Percentiles rank a stretch among this genome's conserved stretches.
phyloP scores from a whole-genome alignment of 2,329 filamentous ascomycete genomes.

The Magnaporthiopsis rhizophila region DNA sequence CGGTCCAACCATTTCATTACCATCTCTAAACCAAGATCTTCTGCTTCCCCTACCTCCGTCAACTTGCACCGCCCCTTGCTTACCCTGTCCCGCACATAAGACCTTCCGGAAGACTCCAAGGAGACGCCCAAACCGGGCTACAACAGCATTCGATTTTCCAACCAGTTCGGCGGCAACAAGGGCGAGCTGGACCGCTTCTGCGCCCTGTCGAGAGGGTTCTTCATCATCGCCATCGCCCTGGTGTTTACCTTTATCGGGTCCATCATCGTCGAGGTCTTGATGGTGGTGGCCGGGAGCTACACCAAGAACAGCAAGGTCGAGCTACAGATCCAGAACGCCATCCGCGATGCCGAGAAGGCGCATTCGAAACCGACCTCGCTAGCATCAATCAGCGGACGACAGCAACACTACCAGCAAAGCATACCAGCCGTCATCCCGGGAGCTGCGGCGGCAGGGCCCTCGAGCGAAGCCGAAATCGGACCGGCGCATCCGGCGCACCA shows the following conservation, averaged over 20 bases:
- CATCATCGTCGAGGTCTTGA: constrained; percentile 16
- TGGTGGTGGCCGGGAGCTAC: background rate
- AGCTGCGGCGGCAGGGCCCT: too few relatives aligned
- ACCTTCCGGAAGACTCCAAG: constrained; percentile 4
- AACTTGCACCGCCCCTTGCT: background rate
- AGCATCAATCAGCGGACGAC: constrained; percentile 4
- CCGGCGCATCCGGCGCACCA: background rate
- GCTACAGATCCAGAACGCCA: background rate
- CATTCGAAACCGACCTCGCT: background rate
- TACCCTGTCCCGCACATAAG: constrained; percentile 6
- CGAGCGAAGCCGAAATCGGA: background rate
- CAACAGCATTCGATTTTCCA: constrained; percentile 24
- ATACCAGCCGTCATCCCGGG: background rate
- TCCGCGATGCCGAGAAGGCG: constrained; percentile 5
- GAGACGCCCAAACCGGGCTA: constrained; percentile 14
- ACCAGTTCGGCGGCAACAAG: constrained; percentile 15
- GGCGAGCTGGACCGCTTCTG: constrained; percentile 23
- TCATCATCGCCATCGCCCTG: constrained; percentile 21
- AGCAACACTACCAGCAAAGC: constrained; percentile 6
- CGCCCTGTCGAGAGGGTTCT: constrained; percentile 24
- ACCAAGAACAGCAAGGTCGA: background rate
- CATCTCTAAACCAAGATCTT: background rate
- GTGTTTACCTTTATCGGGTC: constrained; percentile 22
- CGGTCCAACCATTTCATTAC: constrained; percentile 5
- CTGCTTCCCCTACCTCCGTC: background rate